phyloP scores from a whole-genome alignment of 495 filamentous ascomycete genomes.

The Delitschia confertaspora region DNA sequence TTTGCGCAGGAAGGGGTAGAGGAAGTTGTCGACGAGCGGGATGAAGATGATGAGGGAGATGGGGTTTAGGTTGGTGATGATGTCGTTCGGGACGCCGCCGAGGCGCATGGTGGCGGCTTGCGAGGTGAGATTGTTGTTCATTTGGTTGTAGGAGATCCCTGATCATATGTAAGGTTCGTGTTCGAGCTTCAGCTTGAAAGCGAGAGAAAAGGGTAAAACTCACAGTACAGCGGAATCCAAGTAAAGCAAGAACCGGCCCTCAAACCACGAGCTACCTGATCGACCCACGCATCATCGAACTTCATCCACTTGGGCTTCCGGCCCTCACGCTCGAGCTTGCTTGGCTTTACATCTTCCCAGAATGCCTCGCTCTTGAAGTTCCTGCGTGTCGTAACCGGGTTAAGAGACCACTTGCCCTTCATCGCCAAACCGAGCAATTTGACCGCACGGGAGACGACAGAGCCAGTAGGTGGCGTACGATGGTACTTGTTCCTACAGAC shows the following conservation, averaged over 20 bases:
- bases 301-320: slow-evolving; percentile 36
- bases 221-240: slow-evolving; percentile 57
- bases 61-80: slow-evolving; percentile 72
- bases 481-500: slow-evolving; percentile 53
- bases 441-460: slow-evolving; percentile 51
- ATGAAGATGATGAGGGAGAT: slow-evolving; percentile 71
- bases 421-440: slow-evolving; percentile 48
- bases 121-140: slow-evolving; percentile 62
- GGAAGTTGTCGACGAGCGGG: slow-evolving; percentile 57
- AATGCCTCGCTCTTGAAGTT: slow-evolving; percentile 48
- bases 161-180: slow-evolving; percentile 34
- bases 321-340: slow-evolving; percentile 15
- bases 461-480: slow-evolving; percentile 50
- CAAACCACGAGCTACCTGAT: slow-evolving; percentile 60
- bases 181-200: no score
- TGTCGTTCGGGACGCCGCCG: slow-evolving; percentile 68
- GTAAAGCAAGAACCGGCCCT: slow-evolving; percentile 60
- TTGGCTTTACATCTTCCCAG: slow-evolving; percentile 59
- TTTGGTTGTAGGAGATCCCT: slow-evolving; percentile 40
- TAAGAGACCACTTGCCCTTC: slow-evolving; percentile 55
- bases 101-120: slow-evolving; percentile 67
- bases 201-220: slow-evolving; percentile 34
- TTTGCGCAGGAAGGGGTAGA: slow-evolving; percentile 62
- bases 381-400: slow-evolving; percentile 42
- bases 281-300: slow-evolving; percentile 68